These are phyloP conservation scores for Neonothopanus nambi DNA, from an alignment of 1,284 basidiomycete genomes.

Conservation along the genomic window DNA sequence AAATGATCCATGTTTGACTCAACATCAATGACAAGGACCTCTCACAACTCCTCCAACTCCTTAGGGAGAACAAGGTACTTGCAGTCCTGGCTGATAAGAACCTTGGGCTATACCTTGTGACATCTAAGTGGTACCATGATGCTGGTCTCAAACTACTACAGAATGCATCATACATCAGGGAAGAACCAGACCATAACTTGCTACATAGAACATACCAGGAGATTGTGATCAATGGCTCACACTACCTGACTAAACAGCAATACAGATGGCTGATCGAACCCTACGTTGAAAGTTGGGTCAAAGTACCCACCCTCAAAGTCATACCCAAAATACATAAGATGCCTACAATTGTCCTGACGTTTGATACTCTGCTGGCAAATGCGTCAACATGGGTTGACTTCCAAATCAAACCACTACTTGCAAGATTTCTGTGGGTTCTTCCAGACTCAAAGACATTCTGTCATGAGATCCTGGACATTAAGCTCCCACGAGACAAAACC, in stretches of 20 bases:
- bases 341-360: conserved; percentile 15
- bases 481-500: conserved; percentile 7
- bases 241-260: conserved; percentile 14
- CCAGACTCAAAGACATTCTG: conserved; percentile 21
- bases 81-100: conserved; percentile 12
- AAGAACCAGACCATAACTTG: conserved; percentile 10
- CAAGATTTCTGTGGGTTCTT: conserved; percentile 19
- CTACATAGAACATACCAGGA: conserved; percentile 2
- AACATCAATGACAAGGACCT: conserved; percentile 15
- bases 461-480: conserved; percentile 11
- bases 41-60: conserved; percentile 9
- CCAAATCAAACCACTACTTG: conserved; percentile 17
- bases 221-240: conserved; percentile 3
- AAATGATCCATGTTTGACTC: conserved; percentile 9
- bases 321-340: conserved; percentile 20
- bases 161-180: conserved; percentile 16
- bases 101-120: conserved; percentile 10
- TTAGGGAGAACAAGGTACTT: neutral
- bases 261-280: conserved; percentile 14
- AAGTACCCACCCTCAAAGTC: conserved; percentile 19
- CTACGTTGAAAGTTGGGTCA: neutral
- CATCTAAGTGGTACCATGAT: conserved; percentile 9
- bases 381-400: conserved; percentile 19
- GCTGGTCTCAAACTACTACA: conserved; percentile 13
- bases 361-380: conserved; percentile 17